Evolutionary conservation across 148 eudicot genomes (phyloP).

Genomic region (Vaccinium myrtillus): DNA sequence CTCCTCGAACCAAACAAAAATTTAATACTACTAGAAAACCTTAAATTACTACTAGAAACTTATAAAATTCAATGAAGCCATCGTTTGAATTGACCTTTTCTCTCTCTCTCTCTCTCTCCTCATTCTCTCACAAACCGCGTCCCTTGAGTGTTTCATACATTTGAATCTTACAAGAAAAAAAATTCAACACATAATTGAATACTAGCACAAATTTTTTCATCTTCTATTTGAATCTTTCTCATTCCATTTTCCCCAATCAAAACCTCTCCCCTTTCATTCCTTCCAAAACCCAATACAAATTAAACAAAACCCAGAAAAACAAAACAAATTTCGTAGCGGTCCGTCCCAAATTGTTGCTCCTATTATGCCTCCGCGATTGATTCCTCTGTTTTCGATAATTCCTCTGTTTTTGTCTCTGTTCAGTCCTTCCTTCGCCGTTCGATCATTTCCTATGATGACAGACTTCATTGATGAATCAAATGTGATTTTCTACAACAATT

Average conservation of each 20-base stretch:
- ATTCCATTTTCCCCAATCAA: neutral
- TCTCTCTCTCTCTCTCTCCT: neutral
- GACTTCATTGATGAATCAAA: neutral
- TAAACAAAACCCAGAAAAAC: neutral
- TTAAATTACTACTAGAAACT: neutral
- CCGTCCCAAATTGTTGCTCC: neutral
- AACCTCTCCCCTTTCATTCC: neutral
- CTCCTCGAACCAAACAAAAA: constrained; percentile 10
- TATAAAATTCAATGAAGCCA: neutral
- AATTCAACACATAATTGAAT: too few relatives aligned
- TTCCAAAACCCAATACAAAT: neutral
- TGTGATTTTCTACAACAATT: neutral
- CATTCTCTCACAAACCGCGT: too few relatives aligned
- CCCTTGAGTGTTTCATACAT: too few relatives aligned
- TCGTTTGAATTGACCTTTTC: neutral
- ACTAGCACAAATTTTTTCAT: neutral
- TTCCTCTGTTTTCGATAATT: neutral
- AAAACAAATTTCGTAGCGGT: neutral
- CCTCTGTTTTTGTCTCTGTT: constrained; percentile 9
- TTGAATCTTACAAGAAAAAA: too few relatives aligned
- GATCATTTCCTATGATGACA: constrained; percentile 15
- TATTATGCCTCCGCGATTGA: neutral
- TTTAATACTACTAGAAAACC: neutral
- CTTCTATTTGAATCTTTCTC: neutral
- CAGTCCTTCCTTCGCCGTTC: neutral